Conservation (phyloP, 305 asterid genomes). For the Euphrasia arctica region DNA sequence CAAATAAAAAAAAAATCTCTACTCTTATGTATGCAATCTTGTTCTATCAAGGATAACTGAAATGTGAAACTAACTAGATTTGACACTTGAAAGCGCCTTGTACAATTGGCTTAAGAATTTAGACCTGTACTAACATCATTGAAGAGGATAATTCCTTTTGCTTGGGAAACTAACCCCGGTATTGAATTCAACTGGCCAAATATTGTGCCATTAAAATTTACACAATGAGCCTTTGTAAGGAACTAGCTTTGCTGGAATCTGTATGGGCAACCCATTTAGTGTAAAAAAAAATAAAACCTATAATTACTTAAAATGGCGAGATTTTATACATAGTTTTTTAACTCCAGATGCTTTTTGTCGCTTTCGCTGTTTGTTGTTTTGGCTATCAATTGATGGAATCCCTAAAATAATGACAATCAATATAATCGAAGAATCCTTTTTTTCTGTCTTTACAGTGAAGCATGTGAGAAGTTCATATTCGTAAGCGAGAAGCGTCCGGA, state of each 20-base stretch:
- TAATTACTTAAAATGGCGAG: not conserved
- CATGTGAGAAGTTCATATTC: slow-evolving; percentile 61
- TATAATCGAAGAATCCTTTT: not conserved
- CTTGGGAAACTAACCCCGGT: not conserved
- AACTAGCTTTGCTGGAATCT: not conserved
- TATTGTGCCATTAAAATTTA: not conserved
- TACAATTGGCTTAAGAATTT: slow-evolving; percentile 3
- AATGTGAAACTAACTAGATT: not conserved
- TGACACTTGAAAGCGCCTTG: not conserved
- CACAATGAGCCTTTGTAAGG: not conserved
- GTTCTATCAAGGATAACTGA: not conserved
- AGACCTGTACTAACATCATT: not conserved
- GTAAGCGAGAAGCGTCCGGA: slow-evolving; percentile 59
- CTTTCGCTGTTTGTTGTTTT: not conserved
- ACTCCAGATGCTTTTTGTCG: not conserved
- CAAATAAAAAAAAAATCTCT: not conserved
- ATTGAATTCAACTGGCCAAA: slow-evolving; percentile 1
- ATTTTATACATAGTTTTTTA: not conserved
- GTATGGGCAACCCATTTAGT: not conserved
- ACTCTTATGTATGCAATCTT: slow-evolving; percentile 1
- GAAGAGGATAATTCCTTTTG: not conserved
- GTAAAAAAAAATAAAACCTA: not conserved
- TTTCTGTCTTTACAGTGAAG: slow-evolving; percentile 51
- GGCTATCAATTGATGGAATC: slow-evolving; percentile 12
- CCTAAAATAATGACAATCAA: not conserved